A percentile compares a stretch with the other conserved stretches of the same genome.
These are phyloP conservation scores for Nigrograna mackinnonii DNA, from an alignment of 2,329 filamentous ascomycete genomes.

Conservation along the genomic window DNA sequence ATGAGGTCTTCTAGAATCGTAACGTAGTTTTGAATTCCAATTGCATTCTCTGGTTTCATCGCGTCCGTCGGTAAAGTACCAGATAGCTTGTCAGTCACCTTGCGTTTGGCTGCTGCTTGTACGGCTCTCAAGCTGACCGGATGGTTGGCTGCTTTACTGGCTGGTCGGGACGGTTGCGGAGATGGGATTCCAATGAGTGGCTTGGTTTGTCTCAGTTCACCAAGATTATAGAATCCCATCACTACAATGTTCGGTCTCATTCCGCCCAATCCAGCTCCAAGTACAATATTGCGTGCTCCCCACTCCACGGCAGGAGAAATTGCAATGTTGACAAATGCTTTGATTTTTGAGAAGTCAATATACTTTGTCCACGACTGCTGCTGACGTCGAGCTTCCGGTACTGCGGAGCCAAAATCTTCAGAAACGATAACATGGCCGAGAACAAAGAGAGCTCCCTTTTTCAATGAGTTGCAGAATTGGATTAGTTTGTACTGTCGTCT, in stretches of 20 bases:
- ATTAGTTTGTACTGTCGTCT: conserved; percentile 82
- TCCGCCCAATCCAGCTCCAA: conserved; percentile 80
- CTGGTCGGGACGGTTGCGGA: conserved; percentile 39
- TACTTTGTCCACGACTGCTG: conserved; percentile 84
- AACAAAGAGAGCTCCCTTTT: conserved; percentile 84
- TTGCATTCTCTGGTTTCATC: conserved; percentile 69
- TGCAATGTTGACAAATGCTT: conserved; percentile 85
- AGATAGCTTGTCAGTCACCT: conserved; percentile 54
- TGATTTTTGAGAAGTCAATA: conserved; percentile 83
- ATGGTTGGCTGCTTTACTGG: conserved; percentile 28
- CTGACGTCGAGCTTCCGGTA: conserved; percentile 79
- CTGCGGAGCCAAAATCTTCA: conserved; percentile 75
- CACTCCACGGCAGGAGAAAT: conserved; percentile 83
- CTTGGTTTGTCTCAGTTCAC: conserved; percentile 69
- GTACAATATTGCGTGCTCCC: conserved; percentile 80
- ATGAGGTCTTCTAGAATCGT: conserved; percentile 83
- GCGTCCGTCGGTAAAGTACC: conserved; percentile 69
- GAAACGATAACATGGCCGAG: conserved; percentile 88
- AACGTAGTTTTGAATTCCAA: conserved; percentile 74
- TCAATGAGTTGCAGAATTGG: conserved; percentile 88
- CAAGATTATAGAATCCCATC: conserved; percentile 77
- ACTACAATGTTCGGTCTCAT: conserved; percentile 90
- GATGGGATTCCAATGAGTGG: conserved; percentile 62
- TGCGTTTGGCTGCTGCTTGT: conserved; percentile 44
- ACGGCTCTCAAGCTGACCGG: conserved; percentile 37